Evolutionary conservation across 495 filamentous ascomycete genomes (phyloP).

Genomic region (Penicillium arizonense): DNA sequence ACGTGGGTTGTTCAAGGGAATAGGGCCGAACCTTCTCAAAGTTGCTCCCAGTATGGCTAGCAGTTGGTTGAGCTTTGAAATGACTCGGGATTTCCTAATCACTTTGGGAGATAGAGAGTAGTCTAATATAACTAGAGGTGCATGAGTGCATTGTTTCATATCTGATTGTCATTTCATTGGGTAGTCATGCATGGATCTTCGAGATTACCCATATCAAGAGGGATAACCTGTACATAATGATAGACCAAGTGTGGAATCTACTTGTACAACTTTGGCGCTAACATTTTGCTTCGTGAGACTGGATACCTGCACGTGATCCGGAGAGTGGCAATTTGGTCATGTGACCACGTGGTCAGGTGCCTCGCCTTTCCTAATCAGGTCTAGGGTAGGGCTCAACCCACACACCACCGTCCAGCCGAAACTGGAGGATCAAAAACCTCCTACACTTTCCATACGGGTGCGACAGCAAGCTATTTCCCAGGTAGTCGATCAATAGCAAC

Average conservation of each 20-base stretch:
- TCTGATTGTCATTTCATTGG: neutral
- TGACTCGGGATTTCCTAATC: constrained; percentile 83
- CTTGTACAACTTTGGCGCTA: no score
- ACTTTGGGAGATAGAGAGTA: constrained; percentile 45
- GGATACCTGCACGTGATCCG: neutral
- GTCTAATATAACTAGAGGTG: constrained; percentile 20
- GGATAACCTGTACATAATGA: neutral
- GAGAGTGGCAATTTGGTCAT: no score
- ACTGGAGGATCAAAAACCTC: constrained; percentile 45
- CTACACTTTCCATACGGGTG: constrained; percentile 42
- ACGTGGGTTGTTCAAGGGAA: constrained; percentile 83
- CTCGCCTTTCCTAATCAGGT: constrained; percentile 20
- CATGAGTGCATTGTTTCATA: constrained; percentile 1
- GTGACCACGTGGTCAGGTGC: neutral
- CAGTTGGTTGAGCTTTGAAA: constrained; percentile 95
- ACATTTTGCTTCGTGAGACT: no score
- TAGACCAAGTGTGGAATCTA: neutral
- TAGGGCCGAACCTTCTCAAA: constrained; percentile 91
- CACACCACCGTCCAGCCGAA: constrained; percentile 46
- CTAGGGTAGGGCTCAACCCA: constrained; percentile 51
- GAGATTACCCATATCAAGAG: neutral
- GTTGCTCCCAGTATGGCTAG: constrained; percentile 98
- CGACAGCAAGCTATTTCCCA: constrained; percentile 47
- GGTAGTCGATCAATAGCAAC: constrained; percentile 46
- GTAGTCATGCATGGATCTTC: neutral